These are phyloP conservation scores for Trichoderma pleuroti DNA, from an alignment of 2,329 filamentous ascomycete genomes.

Conservation along the genomic window DNA sequence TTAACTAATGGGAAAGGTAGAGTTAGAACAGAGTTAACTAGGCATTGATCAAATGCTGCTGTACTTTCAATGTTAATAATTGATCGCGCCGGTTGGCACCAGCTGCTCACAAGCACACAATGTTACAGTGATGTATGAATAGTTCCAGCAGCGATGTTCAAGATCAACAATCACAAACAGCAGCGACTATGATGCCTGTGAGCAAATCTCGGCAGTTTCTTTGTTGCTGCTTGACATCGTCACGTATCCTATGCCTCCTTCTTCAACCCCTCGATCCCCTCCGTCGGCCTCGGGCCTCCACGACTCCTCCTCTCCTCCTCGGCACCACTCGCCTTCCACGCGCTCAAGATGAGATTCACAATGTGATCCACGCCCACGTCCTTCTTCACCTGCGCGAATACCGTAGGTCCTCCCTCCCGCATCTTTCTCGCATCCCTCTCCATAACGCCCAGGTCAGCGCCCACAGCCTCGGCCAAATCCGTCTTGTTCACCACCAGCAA, in stretches of 20 bases:
- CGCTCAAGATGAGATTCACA: slow-evolving; percentile 80
- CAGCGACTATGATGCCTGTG: rapidly evolving
- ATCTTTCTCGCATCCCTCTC: slow-evolving; percentile 92
- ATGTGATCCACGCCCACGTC: slow-evolving; percentile 81
- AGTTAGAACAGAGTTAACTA: background rate
- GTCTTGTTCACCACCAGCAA: slow-evolving; percentile 96
- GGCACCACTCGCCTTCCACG: slow-evolving; percentile 88
- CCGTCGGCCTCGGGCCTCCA: slow-evolving; percentile 57
- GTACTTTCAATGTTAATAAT: too few relatives aligned
- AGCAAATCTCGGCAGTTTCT: background rate
- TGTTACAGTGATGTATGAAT: background rate
- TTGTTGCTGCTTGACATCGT: background rate
- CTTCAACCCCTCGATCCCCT: slow-evolving; percentile 48
- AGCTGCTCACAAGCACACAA: background rate
- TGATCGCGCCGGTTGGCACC: background rate
- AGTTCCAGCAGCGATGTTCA: background rate
- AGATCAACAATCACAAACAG: background rate
- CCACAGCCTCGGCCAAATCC: slow-evolving; percentile 84
- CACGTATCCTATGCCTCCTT: slow-evolving; percentile 11
- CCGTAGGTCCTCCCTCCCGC: slow-evolving; percentile 89
- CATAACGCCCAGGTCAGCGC: slow-evolving; percentile 90
- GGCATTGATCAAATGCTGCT: too few relatives aligned
- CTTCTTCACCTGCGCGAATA: slow-evolving; percentile 97
- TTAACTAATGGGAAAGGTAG: background rate
- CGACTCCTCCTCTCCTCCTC: slow-evolving; percentile 52